A percentile compares a stretch with the other conserved stretches of the same genome.
Conservation (phyloP, 2,329 filamentous ascomycete species). For the Cyanodermella asteris region DNA sequence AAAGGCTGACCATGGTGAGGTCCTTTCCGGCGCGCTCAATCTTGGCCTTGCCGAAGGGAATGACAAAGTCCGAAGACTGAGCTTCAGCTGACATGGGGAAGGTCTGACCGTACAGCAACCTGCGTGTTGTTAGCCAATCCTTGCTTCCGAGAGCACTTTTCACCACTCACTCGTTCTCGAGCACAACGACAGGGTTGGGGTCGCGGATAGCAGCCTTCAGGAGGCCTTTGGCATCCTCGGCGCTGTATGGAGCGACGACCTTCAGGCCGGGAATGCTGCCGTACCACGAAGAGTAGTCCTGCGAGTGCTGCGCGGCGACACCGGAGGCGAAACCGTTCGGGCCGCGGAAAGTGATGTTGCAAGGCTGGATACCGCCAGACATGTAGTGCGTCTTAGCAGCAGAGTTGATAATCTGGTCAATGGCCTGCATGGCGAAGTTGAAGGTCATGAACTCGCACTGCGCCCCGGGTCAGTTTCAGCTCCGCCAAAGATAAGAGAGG, state of each 20-base stretch:
- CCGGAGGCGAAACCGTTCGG: constrained; percentile 94
- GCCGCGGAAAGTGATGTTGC: constrained; percentile 98
- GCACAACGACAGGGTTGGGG: constrained; percentile 83
- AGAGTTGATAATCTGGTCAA: constrained; percentile 99
- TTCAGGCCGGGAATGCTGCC: constrained; percentile 94
- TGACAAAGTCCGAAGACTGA: constrained; percentile 87
- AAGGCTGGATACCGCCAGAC: constrained; percentile 97
- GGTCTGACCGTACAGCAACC: constrained; percentile 64
- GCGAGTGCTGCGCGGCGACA: constrained; percentile 93
- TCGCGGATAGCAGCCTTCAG: constrained; percentile 95
- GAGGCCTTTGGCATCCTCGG: constrained; percentile 95
- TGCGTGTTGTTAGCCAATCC: constrained; percentile 19
- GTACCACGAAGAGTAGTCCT: constrained; percentile 98
- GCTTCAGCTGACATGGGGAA: constrained; percentile 97
- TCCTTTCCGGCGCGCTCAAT: constrained; percentile 93
- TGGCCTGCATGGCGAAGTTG: constrained; percentile 99
- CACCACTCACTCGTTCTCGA: constrained; percentile 50
- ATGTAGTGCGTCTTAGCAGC: constrained; percentile 99
- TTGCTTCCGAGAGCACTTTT: constrained; percentile 1
- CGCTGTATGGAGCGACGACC: constrained; percentile 87
- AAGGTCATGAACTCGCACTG: constrained; percentile 99
- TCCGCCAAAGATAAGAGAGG: background rate
- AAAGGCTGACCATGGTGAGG: constrained; percentile 82
- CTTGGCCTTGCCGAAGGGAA: constrained; percentile 98
- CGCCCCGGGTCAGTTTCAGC: constrained; percentile 1